phyloP scores from a whole-genome alignment of 2,329 filamentous ascomycete species.

The Tetracladium maxilliforme region DNA sequence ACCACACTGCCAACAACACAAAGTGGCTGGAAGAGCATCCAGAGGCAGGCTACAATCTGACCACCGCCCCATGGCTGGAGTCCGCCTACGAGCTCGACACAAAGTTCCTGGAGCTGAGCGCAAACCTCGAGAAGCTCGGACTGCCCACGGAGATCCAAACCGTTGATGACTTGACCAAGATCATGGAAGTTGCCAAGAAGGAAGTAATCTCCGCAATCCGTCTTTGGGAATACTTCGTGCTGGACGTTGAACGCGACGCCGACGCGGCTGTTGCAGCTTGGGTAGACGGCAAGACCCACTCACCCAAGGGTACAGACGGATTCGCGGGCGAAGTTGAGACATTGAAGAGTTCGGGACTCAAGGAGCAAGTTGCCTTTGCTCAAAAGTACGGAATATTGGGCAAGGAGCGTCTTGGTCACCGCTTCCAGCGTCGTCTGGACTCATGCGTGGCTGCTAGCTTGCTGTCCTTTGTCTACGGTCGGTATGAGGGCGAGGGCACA shows the following conservation, averaged over 20 bases:
- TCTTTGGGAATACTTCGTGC: slow-evolving; percentile 87
- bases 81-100: slow-evolving; percentile 66
- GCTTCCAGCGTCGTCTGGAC: slow-evolving; percentile 60
- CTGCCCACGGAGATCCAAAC: slow-evolving; percentile 62
- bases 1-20: slow-evolving; percentile 93
- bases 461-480: slow-evolving; percentile 53
- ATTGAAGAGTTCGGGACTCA: slow-evolving; percentile 37
- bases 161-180: slow-evolving; percentile 56
- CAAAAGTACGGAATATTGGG: slow-evolving; percentile 54
- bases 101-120: slow-evolving; percentile 51
- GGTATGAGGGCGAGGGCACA: slow-evolving; percentile 37
- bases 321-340: slow-evolving; percentile 31
- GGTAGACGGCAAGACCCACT: slow-evolving; percentile 41
- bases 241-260: slow-evolving; percentile 63
- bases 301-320: slow-evolving; percentile 35
- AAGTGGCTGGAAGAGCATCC: slow-evolving; percentile 90
- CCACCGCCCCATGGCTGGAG: slow-evolving; percentile 69
- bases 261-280: slow-evolving; percentile 58
- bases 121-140: slow-evolving; percentile 47
- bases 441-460: slow-evolving; percentile 56
- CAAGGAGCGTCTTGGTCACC: slow-evolving; percentile 61
- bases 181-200: slow-evolving; percentile 76
- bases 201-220: slow-evolving; percentile 64
- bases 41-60: slow-evolving; percentile 87
- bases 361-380: slow-evolving; percentile 40